Conservation (phyloP, 2,329 filamentous ascomycete genomes). For the Pseudomassariella vexata region DNA sequence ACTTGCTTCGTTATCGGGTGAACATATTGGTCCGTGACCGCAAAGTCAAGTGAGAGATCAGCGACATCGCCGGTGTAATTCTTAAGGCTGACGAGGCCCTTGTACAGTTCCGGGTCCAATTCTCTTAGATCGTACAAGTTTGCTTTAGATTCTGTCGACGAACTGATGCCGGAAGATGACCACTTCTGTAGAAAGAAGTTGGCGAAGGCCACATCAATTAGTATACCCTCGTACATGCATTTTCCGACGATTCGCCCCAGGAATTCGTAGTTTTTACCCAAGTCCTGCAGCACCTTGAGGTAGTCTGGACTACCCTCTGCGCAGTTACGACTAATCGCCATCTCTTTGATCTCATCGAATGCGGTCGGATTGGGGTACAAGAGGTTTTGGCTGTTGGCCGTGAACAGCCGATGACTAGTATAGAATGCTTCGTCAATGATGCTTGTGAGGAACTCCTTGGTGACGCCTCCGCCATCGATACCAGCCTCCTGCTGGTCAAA, state of each 20-base stretch:
- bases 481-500: conserved; percentile 85
- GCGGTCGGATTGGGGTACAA: conserved; percentile 82
- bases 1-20: conserved; percentile 34
- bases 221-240: conserved; percentile 93
- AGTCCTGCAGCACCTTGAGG: conserved; percentile 48
- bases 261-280: conserved; percentile 80
- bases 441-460: conserved; percentile 91
- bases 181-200: conserved; percentile 96
- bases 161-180: conserved; percentile 64
- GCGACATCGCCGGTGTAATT: conserved; percentile 77
- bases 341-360: conserved; percentile 62
- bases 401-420: conserved; percentile 57
- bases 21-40: conserved; percentile 67
- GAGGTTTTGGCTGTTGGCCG: conserved; percentile 77
- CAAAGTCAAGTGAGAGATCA: conserved; percentile 82
- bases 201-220: conserved; percentile 89
- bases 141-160: conserved; percentile 66
- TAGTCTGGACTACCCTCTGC: conserved; percentile 49
- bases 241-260: conserved; percentile 90
- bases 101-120: conserved; percentile 84
- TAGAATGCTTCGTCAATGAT: conserved; percentile 80
- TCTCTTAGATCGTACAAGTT: conserved; percentile 92
- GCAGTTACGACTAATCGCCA: conserved; percentile 30
- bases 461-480: conserved; percentile 94
- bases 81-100: conserved; percentile 76